Base-by-base conservation (phyloP, 129 eudicot species). In the Tagetes erecta region DNA sequence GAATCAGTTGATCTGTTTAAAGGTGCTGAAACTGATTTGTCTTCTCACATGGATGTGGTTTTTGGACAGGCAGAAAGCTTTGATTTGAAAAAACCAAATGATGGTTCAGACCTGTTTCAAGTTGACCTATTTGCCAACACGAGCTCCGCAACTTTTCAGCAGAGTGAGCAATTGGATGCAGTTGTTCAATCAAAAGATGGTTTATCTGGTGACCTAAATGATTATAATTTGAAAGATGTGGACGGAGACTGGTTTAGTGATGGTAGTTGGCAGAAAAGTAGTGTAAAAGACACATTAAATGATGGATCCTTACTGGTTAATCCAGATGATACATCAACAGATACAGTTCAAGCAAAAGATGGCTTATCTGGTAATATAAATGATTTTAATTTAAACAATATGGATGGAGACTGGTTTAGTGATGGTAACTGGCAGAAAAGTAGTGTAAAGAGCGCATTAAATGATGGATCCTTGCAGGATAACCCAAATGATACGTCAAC, bases 1-100 rank as follows among this genome's bases (percentile, higher is more conserved):
- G 68, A 77, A 70, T 72, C 87, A 67, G 53, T 51, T 72, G 87
- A 71, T 44, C 77, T 74, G 67, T 75, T 78, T 71, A 40, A 46
- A 20, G 81, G 64, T 12, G 67, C 89, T 42, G 58, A 64, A 51
- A 66, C 74, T 83, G 92, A 84, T 75, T 58, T 70, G 45, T 74
- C 85, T 12, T 39, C 72, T 13, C 85, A 82, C 62, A 51, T 82
- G 66, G 89, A 80, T 65, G 77, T 83, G 13, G 71, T 56, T 37
- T 70, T 65, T 82, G 89, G 87, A 14, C 74, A 70, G 35, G 71
- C 41, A 30, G 64, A 84, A 72, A 63, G 75, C 30, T 63, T n/a
- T 12, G 73, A 38, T 13, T 58, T 66, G 40, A 68, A 50, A 72
- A 76, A 80, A 59, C 51, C 52, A 4, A 68, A 76, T 14, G 80